Evolutionary conservation across 805 yeast genomes (phyloP), one percentile per base, ranked within the genome.

Genomic region (Candida morakotiae): DNA sequence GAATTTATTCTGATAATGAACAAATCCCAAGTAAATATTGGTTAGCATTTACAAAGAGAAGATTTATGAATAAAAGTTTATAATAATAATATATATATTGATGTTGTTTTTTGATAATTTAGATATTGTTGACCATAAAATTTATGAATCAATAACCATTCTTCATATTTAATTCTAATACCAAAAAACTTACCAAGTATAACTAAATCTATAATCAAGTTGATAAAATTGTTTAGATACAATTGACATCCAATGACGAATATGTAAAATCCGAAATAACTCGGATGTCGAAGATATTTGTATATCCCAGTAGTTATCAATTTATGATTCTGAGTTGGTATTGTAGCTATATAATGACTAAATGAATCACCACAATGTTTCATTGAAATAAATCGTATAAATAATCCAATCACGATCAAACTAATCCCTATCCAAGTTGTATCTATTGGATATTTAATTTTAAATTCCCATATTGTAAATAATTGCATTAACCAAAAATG

Each of bases 31-130:
- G 91, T 51, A 93, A 91, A 62, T 81, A 76, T 66, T 93, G 99
- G 99, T 67, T 93, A 53, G 96, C 97, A 2, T 93, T 93, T 62
- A 85, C 96, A 27, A 81, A 93, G 67, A 83, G 95, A 65, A 79
- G 87, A 58, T 93, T 93, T 60, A 93, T 93, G 98, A 93, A 93
- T 67, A 87, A 89, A 62, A 77, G 84, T 49, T 71, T 87, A 51
- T 83, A 56, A 26, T 42, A 49, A 56, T 6, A 69, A 68, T 11
- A 65, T 49, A 47, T 57, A 49, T 11, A 54, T 42, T n/a, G 53
- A 45, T 11, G 55, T 61, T 20, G 33, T 34, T 4, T 29, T 23
- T 40, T 41, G 41, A 44, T 66, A 65, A 15, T 35, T 40, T 27
- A 41, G 27, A 45, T 66, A 65, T 35, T 47, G 48, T 4, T 44